These are phyloP conservation scores for Colletotrichum ledebouriae DNA, from an alignment of 2,329 filamentous ascomycete species.

Conservation along the genomic window DNA sequence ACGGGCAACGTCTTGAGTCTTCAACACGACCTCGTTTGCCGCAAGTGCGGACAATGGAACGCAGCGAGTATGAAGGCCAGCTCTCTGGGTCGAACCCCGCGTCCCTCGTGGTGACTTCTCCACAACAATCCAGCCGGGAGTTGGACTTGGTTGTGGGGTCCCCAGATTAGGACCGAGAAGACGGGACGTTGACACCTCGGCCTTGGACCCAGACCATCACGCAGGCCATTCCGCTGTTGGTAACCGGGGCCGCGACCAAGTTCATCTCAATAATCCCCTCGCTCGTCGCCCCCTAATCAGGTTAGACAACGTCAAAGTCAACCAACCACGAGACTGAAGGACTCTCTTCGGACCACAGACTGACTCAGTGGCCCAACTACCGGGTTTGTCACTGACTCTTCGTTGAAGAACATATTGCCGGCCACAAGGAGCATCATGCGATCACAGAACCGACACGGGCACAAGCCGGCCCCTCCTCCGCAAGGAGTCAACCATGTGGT, in stretches of 20 bases:
- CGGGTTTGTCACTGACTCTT: constrained; percentile 5
- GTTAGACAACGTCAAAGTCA: constrained; percentile 7
- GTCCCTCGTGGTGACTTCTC: constrained; percentile 1
- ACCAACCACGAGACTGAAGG: constrained; percentile 24
- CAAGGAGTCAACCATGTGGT: constrained; percentile 21
- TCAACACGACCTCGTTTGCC: no score
- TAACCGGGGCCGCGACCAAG: constrained; percentile 8
- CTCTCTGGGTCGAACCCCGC: constrained; percentile 11
- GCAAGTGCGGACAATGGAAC: no score
- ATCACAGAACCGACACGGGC: neutral
- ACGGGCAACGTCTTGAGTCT: no score
- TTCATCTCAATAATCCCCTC: constrained; percentile 13
- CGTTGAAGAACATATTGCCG: constrained; percentile 3
- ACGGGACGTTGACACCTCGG: constrained; percentile 17
- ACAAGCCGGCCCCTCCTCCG: constrained; percentile 18
- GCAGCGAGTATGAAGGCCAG: neutral
- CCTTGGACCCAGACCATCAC: neutral
- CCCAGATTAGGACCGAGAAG: constrained; percentile 21
- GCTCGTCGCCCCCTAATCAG: neutral
- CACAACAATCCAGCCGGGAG: neutral
- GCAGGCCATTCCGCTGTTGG: neutral
- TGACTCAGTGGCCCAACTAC: constrained; percentile 23
- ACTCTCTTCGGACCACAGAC: constrained; percentile 23
- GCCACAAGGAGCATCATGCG: constrained; percentile 19
- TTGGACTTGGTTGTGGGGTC: constrained; percentile 12